Evolutionary conservation across 1,284 basidiomycete species (phyloP), one percentile per base, ranked within the genome.

Genomic region (Stereum hirsutum): DNA sequence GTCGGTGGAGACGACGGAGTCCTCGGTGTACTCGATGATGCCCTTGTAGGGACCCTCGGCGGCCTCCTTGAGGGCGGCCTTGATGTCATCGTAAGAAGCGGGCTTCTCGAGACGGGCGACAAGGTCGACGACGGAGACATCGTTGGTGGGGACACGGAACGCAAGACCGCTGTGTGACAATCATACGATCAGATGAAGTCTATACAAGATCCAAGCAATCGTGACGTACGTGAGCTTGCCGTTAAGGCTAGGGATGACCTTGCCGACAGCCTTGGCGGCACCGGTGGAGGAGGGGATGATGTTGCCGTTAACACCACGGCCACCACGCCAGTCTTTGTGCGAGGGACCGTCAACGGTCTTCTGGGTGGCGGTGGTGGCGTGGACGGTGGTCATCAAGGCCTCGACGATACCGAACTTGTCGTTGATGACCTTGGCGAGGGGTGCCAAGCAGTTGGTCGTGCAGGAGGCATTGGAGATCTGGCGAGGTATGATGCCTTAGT

Each of bases 251-350:
- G 95, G 95, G 64, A 99, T 99, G 66, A 99, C 95, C 79, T 99
- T 97, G 62, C 95, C 95, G 63, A 98, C 95, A 52, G 94, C 92
- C 79, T 99, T 99, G 67, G 96, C 96, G 52, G 95, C 95, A 74
- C 95, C 95, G 52, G 96, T 99, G 59, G 92, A 96, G 25, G 95
- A 98, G 47, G 95, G 95, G 64, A 99, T 99, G 72, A 99, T 98
- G 84, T 99, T 99, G 74, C 89, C 89, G 67, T 84, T 85, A 52
- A 95, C 93, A 57, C 85, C 82, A 74, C 95, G 96, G 57, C 95
- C 95, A 65, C 96, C 96, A 68, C 89, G 86, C 90, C 91, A 89
- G 71, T 92, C 89, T 72, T 92, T 97, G 74, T 76, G 62, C 43
- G 92, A 98, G 42, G 94, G 94, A 52, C 94, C 94, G 57, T 97